These are phyloP conservation scores for Ormosia emarginata DNA, from an alignment of 306 rosid genomes.

Conservation along the genomic window DNA sequence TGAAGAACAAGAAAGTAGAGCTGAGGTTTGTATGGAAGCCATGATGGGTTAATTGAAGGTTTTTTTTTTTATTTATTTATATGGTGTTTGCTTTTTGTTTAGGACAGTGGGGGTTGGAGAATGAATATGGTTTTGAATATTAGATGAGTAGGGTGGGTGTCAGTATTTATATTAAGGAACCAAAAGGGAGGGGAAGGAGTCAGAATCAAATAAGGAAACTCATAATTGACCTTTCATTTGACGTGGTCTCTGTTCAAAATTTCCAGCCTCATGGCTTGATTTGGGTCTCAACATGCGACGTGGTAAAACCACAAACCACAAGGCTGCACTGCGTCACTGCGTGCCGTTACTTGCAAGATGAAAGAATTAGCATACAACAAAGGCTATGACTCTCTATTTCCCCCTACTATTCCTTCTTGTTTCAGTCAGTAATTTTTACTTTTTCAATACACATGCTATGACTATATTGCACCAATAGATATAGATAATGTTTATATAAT, in stretches of 20 bases:
- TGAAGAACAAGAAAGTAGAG: background rate
- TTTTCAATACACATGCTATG: background rate
- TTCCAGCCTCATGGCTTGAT: background rate
- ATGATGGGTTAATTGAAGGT: slow-evolving; percentile 10
- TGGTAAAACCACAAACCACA: slow-evolving; percentile 8
- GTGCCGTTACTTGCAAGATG: background rate
- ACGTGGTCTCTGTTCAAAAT: slow-evolving; percentile 28
- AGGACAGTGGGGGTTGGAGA: background rate
- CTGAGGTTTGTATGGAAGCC: slow-evolving; percentile 44
- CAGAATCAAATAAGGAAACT: slow-evolving; percentile 31
- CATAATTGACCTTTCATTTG: slow-evolving; percentile 20
- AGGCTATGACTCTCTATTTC: background rate
- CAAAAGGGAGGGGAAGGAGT: background rate
- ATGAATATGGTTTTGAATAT: background rate
- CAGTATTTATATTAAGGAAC: background rate
- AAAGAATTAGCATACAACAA: background rate
- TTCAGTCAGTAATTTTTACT: background rate
- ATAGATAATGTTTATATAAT: background rate
- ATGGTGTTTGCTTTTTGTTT: background rate
- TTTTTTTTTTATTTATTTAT: background rate
- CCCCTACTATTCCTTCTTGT: background rate
- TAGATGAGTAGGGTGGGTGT: background rate
- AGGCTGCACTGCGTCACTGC: background rate
- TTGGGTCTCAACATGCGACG: slow-evolving; percentile 20
- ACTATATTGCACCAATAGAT: background rate